These are phyloP conservation scores for Fusarium nisikadoi DNA, from an alignment of 2,329 filamentous ascomycete species.

Conservation along the genomic window DNA sequence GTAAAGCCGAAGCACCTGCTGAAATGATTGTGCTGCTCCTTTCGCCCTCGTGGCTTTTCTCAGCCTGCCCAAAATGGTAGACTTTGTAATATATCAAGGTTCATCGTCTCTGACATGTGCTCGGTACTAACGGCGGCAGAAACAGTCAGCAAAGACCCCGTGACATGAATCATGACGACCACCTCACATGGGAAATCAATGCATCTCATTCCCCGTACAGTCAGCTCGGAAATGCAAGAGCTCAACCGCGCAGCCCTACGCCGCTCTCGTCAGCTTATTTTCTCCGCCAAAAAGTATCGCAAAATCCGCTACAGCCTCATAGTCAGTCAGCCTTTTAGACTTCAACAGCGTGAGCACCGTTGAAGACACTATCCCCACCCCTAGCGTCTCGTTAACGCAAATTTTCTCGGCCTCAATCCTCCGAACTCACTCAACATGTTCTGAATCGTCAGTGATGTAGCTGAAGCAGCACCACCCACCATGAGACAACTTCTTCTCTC, in stretches of 20 bases:
- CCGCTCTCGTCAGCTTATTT: not conserved
- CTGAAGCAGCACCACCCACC: slow-evolving; percentile 10
- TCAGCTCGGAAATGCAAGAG: not conserved
- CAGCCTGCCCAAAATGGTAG: not conserved
- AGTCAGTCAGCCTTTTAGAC: not conserved
- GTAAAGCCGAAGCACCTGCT: not conserved
- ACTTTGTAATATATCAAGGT: not conserved
- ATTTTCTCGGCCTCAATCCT: slow-evolving; percentile 36
- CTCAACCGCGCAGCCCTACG: not conserved
- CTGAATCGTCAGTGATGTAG: slow-evolving; percentile 31
- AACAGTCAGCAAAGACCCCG: slow-evolving; percentile 22
- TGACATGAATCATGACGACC: slow-evolving; percentile 26
- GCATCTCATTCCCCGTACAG: not conserved
- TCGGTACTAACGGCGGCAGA: slow-evolving; percentile 4
- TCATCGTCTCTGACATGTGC: slow-evolving; percentile 29
- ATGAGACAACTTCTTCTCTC: slow-evolving; percentile 37
- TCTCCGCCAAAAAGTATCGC: not conserved
- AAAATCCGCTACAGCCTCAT: not conserved
- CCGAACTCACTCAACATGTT: slow-evolving; percentile 12
- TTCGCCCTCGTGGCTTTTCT: not conserved
- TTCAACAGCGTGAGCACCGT: not conserved
- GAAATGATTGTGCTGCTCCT: not conserved
- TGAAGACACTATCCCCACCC: slow-evolving; percentile 24
- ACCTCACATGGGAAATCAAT: slow-evolving; percentile 3
- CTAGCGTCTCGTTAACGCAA: slow-evolving; percentile 36